Evolutionary conservation across 257 asterid genomes (phyloP).

Genomic region (Penstemon newberryi): DNA sequence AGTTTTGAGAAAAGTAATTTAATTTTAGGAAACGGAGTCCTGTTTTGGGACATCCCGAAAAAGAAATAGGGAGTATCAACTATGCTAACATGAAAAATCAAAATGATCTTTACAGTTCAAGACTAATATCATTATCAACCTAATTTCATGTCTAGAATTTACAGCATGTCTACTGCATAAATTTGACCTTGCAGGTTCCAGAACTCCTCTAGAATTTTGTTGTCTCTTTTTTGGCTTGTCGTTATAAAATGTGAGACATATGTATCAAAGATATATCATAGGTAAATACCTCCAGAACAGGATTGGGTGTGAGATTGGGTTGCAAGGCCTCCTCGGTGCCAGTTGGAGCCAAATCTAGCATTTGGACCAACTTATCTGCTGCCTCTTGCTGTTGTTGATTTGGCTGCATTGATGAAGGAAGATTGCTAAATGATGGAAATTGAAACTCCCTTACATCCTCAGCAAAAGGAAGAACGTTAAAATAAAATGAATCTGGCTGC

Average conservation of each 20-base stretch:
- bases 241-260: too few species aligned
- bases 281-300: constrained; percentile 66
- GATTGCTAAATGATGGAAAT: constrained; percentile 83
- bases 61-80: background rate
- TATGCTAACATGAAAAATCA: background rate
- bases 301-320: constrained; percentile 91
- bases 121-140: constrained; percentile 2
- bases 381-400: constrained; percentile 80
- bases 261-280: background rate
- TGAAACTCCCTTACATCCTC: constrained; percentile 98
- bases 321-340: constrained; percentile 73
- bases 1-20: too few species aligned
- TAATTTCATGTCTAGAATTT: background rate
- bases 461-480: constrained; percentile 96
- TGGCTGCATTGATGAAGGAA: constrained; percentile 85
- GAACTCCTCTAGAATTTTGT: background rate
- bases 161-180: background rate
- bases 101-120: background rate
- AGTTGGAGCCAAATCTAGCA: constrained; percentile 87
- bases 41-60: too few species aligned
- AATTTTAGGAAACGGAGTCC: too few species aligned
- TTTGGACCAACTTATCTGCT: constrained; percentile 77
- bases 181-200: constrained; percentile 10
- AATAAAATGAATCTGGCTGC: constrained; percentile 94
- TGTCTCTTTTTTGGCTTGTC: too few species aligned